These are phyloP conservation scores for Gastrolobium bilobum DNA, from an alignment of 306 rosid genomes.

Conservation along the genomic window DNA sequence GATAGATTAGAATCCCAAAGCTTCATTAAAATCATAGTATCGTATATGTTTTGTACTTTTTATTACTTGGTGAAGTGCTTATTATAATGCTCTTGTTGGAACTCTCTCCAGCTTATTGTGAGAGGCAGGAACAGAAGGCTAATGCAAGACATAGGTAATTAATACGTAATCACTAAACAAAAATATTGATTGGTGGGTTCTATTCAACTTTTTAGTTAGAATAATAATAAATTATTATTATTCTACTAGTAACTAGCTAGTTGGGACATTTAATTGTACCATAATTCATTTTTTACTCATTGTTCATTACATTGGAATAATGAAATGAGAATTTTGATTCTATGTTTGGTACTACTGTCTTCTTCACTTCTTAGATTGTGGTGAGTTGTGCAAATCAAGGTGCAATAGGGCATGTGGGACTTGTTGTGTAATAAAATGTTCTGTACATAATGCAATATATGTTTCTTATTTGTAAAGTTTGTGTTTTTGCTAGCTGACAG, in stretches of 20 bases:
- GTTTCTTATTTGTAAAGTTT: slow-evolving; percentile 44
- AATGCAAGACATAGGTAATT: slow-evolving; percentile 59
- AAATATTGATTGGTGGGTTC: too few species aligned
- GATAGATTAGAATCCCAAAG: too few species aligned
- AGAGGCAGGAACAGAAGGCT: slow-evolving; percentile 64
- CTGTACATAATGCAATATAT: slow-evolving; percentile 40
- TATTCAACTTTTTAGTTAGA: too few species aligned
- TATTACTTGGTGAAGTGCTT: not conserved
- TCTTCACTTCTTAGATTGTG: slow-evolving; percentile 54
- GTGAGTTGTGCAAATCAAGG: slow-evolving; percentile 58
- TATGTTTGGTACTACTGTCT: too few species aligned
- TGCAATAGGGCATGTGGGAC: slow-evolving; percentile 74
- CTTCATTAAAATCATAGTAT: too few species aligned
- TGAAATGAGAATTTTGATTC: too few species aligned
- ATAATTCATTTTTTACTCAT: too few species aligned
- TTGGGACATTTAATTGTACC: too few species aligned
- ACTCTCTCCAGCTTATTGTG: slow-evolving; percentile 48
- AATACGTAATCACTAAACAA: not conserved
- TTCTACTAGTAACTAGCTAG: too few species aligned
- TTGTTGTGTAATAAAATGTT: slow-evolving; percentile 58
- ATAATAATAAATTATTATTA: too few species aligned
- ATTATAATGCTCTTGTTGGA: not conserved
- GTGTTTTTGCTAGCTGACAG: slow-evolving; percentile 46
- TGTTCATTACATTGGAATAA: too few species aligned
- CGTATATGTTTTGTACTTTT: too few species aligned